Percentiles rank a stretch among this genome's conserved stretches.
These are phyloP conservation scores for Amborella trichopoda DNA, from an alignment of 164 flowering plant genomes.

Conservation along the genomic window DNA sequence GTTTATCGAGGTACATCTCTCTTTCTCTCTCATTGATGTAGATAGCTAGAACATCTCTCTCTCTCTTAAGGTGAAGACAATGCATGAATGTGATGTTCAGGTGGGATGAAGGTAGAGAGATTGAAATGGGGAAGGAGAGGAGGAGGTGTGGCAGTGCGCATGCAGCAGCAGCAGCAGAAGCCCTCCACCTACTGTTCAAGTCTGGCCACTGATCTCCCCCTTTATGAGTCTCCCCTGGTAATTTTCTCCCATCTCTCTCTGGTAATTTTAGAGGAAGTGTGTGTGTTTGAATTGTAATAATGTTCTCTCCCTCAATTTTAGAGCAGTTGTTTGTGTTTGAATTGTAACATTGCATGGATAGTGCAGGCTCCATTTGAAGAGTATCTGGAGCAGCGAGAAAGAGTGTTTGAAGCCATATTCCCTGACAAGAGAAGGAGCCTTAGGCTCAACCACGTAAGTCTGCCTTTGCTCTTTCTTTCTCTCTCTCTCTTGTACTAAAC, in stretches of 20 bases:
- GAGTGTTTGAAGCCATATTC: slow-evolving; percentile 72
- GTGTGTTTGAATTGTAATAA: background rate
- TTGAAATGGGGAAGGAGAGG: too few relatives aligned
- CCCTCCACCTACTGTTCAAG: slow-evolving; percentile 22
- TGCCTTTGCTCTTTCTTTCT: background rate
- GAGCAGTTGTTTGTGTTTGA: background rate
- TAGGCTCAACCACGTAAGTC: slow-evolving; percentile 46
- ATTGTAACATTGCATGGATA: background rate
- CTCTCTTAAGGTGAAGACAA: too few relatives aligned
- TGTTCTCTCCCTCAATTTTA: background rate
- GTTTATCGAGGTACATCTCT: too few relatives aligned
- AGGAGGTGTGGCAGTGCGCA: background rate
- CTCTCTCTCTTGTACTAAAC: background rate
- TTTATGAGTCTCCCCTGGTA: slow-evolving; percentile 61
- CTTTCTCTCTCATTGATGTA: too few relatives aligned
- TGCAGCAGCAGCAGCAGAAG: background rate
- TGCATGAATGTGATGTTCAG: too few relatives aligned
- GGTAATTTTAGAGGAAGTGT: background rate
- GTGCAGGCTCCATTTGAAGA: slow-evolving; percentile 71
- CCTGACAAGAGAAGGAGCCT: slow-evolving; percentile 64
- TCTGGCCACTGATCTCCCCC: slow-evolving; percentile 50
- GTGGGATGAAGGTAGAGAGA: too few relatives aligned
- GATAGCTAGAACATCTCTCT: too few relatives aligned
- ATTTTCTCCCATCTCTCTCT: background rate
- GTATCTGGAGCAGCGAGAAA: slow-evolving; percentile 50